Conservation (phyloP, 1,284 basidiomycete species). For the Boletus smithii region DNA sequence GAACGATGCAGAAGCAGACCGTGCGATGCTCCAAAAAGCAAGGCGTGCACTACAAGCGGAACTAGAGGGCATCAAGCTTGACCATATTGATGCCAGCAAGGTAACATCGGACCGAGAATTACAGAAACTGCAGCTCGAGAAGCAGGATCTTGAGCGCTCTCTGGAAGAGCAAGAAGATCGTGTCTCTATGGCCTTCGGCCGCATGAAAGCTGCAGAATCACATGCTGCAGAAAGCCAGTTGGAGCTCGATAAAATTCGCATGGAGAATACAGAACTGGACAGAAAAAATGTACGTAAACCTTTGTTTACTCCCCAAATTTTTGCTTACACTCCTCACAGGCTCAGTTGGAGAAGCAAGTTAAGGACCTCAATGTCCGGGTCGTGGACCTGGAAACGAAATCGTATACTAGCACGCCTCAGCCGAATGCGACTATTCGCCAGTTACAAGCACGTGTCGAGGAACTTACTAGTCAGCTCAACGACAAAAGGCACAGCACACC, state of each 20-base stretch:
- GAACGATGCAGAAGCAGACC: conserved; percentile 82
- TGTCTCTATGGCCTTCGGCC: conserved; percentile 66
- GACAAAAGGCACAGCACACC: conserved; percentile 50
- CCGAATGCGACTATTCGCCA: conserved; percentile 53
- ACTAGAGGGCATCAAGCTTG: conserved; percentile 74
- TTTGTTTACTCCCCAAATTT: conserved; percentile 1
- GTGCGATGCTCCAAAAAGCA: conserved; percentile 75
- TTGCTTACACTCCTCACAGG: conserved; percentile 42
- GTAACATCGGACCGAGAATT: conserved; percentile 72
- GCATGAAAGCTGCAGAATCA: conserved; percentile 77
- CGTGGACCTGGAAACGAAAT: conserved; percentile 77
- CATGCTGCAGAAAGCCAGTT: conserved; percentile 73
- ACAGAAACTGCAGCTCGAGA: conserved; percentile 71
- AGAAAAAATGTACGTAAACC: conserved; percentile 62
- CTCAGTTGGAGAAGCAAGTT: conserved; percentile 76
- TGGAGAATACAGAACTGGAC: conserved; percentile 77
- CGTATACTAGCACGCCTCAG: conserved; percentile 64
- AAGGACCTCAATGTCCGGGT: conserved; percentile 79
- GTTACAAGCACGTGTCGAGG: conserved; percentile 66
- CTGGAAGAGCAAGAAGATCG: conserved; percentile 77
- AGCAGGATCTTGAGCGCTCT: conserved; percentile 76
- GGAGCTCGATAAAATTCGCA: conserved; percentile 69
- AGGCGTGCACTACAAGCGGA: conserved; percentile 78
- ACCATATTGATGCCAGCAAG: conserved; percentile 67
- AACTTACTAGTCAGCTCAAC: conserved; percentile 62